Evolutionary conservation across 2,329 filamentous ascomycete genomes (phyloP).

Genomic region (Pyrenophora tritici-repentis): DNA sequence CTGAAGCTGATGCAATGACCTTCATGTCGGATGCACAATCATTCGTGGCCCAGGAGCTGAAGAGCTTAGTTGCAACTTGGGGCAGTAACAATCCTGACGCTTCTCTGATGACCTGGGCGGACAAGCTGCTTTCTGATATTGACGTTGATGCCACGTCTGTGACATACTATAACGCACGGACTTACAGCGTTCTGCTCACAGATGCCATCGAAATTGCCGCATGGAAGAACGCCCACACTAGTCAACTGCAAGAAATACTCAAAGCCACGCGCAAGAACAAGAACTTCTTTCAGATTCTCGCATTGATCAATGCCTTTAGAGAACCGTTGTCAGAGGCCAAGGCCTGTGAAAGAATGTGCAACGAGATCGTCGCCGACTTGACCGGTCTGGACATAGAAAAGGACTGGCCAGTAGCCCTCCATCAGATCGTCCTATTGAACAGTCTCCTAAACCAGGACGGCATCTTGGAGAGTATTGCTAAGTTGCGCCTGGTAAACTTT

Average conservation of each 20-base stretch:
- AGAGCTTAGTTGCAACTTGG: slow-evolving; percentile 19
- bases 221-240: slow-evolving; percentile 43
- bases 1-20: slow-evolving; percentile 59
- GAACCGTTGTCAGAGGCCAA: slow-evolving; percentile 55
- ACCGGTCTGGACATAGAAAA: slow-evolving; percentile 58
- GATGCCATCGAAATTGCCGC: slow-evolving; percentile 51
- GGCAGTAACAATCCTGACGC: slow-evolving; percentile 18
- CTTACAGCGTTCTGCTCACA: slow-evolving; percentile 44
- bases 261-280: slow-evolving; percentile 37
- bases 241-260: slow-evolving; percentile 45
- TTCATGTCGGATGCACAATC: slow-evolving; percentile 58
- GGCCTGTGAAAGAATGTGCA: slow-evolving; percentile 59
- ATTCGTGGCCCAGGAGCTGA: slow-evolving; percentile 53
- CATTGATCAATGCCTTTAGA: slow-evolving; percentile 56
- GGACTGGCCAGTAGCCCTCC: slow-evolving; percentile 51
- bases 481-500: slow-evolving; percentile 78
- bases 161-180: slow-evolving; percentile 52
- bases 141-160: slow-evolving; percentile 27
- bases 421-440: slow-evolving; percentile 60
- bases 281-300: slow-evolving; percentile 54
- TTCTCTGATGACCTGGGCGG: slow-evolving; percentile 34
- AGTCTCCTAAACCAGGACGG: slow-evolving; percentile 57
- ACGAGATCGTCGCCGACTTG: slow-evolving; percentile 64
- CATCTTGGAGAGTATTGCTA: slow-evolving; percentile 56
- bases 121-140: slow-evolving; percentile 28